These are phyloP conservation scores for Phytophthora cryptogea DNA, from an alignment of 352 stramenopile species.

Conservation along the genomic window DNA sequence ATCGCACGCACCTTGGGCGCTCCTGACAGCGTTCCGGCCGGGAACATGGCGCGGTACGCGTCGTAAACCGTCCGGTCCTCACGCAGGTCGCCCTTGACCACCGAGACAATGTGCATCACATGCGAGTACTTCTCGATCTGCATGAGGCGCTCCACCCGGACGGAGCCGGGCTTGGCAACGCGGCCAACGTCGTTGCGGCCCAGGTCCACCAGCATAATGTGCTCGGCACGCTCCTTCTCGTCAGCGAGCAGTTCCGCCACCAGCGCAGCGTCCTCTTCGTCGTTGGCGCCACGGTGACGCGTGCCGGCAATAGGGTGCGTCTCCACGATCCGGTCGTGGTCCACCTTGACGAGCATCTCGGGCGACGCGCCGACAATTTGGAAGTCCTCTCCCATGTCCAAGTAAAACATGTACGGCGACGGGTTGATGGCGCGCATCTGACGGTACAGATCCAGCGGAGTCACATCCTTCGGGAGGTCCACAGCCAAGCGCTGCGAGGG, in stretches of 20 bases:
- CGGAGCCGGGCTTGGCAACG: conserved; percentile 79
- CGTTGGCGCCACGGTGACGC: conserved; percentile 78
- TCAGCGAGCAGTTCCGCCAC: conserved; percentile 79
- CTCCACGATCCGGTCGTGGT: conserved; percentile 83
- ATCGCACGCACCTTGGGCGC: conserved; percentile 90
- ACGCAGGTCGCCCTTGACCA: conserved; percentile 83
- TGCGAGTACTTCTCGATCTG: conserved; percentile 93
- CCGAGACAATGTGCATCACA: conserved; percentile 92
- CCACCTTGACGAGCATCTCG: conserved; percentile 91
- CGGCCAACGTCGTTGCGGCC: conserved; percentile 90
- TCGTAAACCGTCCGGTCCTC: conserved; percentile 87
- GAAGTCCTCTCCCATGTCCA: conserved; percentile 86
- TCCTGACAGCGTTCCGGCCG: conserved; percentile 86
- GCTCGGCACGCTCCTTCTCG: conserved; percentile 90
- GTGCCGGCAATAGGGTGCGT: conserved; percentile 91
- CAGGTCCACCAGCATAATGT: conserved; percentile 93
- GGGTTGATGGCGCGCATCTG: conserved; percentile 91
- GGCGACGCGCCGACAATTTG: conserved; percentile 87
- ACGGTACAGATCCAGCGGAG: conserved; percentile 82
- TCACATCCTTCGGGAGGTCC: conserved; percentile 69
- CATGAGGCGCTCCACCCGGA: conserved; percentile 88
- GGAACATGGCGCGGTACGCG: conserved; percentile 90
- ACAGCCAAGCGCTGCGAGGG: conserved; percentile 81
- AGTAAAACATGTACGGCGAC: conserved; percentile 91
- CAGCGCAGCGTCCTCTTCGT: conserved; percentile 86